Evolutionary conservation across 257 asterid species (phyloP), one percentile per base, ranked within the genome.

Genomic region (Anisodus tanguticus): DNA sequence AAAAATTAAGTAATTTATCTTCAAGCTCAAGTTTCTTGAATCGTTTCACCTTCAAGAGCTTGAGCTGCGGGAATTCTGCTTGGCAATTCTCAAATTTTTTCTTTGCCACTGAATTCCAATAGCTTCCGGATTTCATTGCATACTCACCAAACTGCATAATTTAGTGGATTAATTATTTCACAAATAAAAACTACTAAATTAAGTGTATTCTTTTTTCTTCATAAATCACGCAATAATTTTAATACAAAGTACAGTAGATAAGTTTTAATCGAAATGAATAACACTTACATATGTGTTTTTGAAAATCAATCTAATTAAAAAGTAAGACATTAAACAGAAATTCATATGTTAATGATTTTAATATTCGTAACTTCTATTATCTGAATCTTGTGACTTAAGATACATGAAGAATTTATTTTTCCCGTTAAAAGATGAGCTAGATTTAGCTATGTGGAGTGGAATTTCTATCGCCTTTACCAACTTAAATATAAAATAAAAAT

Each of bases 61-160:
- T 74, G 2, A 74, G 45, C 13, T 49, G 3, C 6, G 62, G 15
- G 9, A 74, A 49, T 26, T 51, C 13, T 49, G 15, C 6, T 74
- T 49, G 19, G 39, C 81, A 74, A 12, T 49, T 74, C 43, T 74
- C 81, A 22, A 74, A 49, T 12, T 74, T 22, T 22, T 74, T 43
- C 19, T 74, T 74, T 5, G 62, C 60, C 10, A 74, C 62, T 12
- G 13, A 11, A 22, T 74, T 19, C 45, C 62, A 74, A 22, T 49
- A 74, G 1, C 41, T 10, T 74, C 62, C 81, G 5, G n/a, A 43
- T 6, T 74, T 62, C 81, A 74, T 74, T 49, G 62, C 62, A 49
- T 49, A 49, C 22, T 22, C 7, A 11, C 45, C 81, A 6, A 74
- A 12, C 81, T 74, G 22, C 43, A 74, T 12, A 74, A 22, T 67